These are phyloP conservation scores for Silene conica DNA, from an alignment of 148 eudicot species.

Conservation along the genomic window DNA sequence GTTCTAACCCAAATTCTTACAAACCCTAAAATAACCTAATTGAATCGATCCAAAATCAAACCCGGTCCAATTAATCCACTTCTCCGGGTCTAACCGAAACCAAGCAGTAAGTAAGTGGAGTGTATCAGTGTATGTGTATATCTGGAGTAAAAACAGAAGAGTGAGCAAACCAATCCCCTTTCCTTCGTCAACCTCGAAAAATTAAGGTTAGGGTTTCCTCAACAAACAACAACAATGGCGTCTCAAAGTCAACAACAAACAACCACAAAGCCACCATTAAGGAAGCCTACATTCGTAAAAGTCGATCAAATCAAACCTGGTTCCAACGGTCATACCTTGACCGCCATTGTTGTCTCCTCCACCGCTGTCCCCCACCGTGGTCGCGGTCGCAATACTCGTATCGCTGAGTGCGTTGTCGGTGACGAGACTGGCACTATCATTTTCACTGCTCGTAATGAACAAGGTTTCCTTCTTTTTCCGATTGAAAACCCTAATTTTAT, in stretches of 20 bases:
- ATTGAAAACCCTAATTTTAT: no score
- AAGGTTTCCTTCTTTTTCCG: no score
- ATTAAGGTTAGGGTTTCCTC: slow-evolving; percentile 8
- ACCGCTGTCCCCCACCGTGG: slow-evolving; percentile 26
- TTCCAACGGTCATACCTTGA: slow-evolving; percentile 34
- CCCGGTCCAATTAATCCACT: no score
- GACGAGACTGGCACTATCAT: slow-evolving; percentile 44
- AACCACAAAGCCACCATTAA: slow-evolving; percentile 23
- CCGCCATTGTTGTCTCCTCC: slow-evolving; percentile 33
- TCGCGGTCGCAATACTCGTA: slow-evolving; percentile 29
- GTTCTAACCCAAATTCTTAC: no score
- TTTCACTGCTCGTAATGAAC: slow-evolving; percentile 55
- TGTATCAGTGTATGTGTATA: no score
- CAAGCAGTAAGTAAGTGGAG: no score
- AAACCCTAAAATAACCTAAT: no score
- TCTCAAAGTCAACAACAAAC: neutral
- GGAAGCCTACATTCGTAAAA: slow-evolving; percentile 46
- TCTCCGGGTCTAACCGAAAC: no score
- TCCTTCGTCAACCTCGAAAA: neutral
- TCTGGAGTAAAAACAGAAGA: neutral
- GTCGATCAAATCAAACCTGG: slow-evolving; percentile 42
- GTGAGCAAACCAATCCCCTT: neutral
- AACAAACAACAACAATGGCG: neutral
- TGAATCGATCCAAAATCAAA: no score
- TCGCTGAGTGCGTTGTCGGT: slow-evolving; percentile 46